phyloP scores from a whole-genome alignment of 768 basidiomycete species.

The Boletus vermiculosoides region DNA sequence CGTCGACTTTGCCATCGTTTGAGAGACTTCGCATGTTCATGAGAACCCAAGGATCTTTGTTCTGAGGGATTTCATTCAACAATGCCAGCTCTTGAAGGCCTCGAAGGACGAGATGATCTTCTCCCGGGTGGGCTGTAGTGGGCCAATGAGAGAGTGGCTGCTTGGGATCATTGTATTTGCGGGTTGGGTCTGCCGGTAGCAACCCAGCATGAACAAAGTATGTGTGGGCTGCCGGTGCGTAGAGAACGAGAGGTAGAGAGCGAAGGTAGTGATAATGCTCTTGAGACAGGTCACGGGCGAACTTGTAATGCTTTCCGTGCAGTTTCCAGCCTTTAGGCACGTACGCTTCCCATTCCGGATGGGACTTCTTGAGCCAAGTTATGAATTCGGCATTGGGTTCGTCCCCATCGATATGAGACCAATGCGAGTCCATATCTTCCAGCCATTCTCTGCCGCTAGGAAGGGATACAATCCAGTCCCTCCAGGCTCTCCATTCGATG shows the following conservation, averaged over 20 bases:
- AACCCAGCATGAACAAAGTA: conserved; percentile 85
- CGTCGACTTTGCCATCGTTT: conserved; percentile 36
- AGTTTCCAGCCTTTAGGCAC: conserved; percentile 73
- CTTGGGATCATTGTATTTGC: conserved; percentile 43
- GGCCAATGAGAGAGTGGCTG: conserved; percentile 78
- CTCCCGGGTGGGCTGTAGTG: conserved; percentile 25
- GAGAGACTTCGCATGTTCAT: conserved; percentile 41
- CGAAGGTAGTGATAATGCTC: conserved; percentile 70
- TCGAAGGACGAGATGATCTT: conserved; percentile 38
- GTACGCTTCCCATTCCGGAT: conserved; percentile 44
- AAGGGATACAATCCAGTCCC: conserved; percentile 65
- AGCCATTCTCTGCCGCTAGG: conserved; percentile 55
- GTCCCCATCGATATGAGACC: conserved; percentile 37
- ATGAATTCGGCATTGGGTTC: conserved; percentile 23
- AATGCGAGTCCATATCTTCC: conserved; percentile 42
- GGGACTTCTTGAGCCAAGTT: conserved; percentile 39
- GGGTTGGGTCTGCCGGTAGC: conserved; percentile 66
- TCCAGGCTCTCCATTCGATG: conserved; percentile 88
- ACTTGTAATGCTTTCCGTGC: conserved; percentile 71
- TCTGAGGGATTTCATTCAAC: conserved; percentile 70
- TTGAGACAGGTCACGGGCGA: conserved; percentile 66
- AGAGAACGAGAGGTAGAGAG: conserved; percentile 69
- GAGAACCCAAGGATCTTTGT: conserved; percentile 70
- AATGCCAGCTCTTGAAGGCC: conserved; percentile 65
- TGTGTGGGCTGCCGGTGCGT: conserved; percentile 72